phyloP scores from a whole-genome alignment of 2,329 filamentous ascomycete species.

The Penicillium sp. region DNA sequence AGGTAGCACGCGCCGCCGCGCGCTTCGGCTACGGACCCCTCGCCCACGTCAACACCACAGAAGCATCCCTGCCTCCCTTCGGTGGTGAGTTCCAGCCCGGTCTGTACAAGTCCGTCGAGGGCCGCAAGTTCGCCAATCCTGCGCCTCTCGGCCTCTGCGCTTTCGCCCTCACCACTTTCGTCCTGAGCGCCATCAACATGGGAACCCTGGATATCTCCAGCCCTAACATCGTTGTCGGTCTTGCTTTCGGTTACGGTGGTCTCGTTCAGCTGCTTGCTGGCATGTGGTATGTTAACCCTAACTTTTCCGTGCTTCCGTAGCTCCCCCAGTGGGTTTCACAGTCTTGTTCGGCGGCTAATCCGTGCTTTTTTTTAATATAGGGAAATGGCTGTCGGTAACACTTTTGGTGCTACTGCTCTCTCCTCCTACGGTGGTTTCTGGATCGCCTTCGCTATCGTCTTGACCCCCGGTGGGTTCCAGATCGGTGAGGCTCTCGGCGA shows the following conservation, averaged over 20 bases:
- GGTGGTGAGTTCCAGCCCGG: slow-evolving; percentile 74
- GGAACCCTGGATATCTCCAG: slow-evolving; percentile 58
- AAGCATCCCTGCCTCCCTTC: slow-evolving; percentile 59
- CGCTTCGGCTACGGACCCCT: slow-evolving; percentile 54
- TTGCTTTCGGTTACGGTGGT: slow-evolving; percentile 74
- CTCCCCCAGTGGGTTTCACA: background rate
- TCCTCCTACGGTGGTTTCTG: slow-evolving; percentile 84
- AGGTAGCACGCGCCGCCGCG: slow-evolving; percentile 46
- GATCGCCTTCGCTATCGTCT: slow-evolving; percentile 70
- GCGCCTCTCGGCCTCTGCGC: slow-evolving; percentile 73
- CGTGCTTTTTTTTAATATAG: slow-evolving; percentile 42
- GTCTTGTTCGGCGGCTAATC: background rate
- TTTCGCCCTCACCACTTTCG: slow-evolving; percentile 81
- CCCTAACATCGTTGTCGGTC: slow-evolving; percentile 67
- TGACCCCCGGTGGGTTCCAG: slow-evolving; percentile 66
- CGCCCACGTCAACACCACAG: slow-evolving; percentile 49
- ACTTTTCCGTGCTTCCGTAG: background rate
- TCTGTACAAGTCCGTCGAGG: slow-evolving; percentile 62
- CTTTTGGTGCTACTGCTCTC: slow-evolving; percentile 77
- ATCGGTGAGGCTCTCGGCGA: slow-evolving; percentile 49
- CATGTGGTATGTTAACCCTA: slow-evolving; percentile 68
- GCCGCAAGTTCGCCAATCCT: slow-evolving; percentile 74
- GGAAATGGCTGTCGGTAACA: slow-evolving; percentile 87
- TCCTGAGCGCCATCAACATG: slow-evolving; percentile 73
- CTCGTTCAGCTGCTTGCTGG: slow-evolving; percentile 76